Conservation (phyloP, 257 asterid species). For the Solanum pinnatisectum region DNA sequence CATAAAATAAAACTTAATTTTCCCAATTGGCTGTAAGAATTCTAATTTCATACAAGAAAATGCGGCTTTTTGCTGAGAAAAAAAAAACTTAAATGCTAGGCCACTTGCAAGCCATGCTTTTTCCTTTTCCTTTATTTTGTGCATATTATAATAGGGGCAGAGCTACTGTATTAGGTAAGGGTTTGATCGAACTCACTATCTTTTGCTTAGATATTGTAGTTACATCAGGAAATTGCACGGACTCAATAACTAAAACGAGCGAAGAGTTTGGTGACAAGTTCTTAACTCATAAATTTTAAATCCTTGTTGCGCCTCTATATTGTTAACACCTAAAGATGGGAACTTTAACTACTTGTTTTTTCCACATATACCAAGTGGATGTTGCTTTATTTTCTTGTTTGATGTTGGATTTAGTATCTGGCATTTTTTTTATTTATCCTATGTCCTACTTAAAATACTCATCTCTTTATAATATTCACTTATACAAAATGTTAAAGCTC, state of each 20-base stretch:
- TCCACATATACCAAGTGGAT: not conserved
- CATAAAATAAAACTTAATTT: not conserved
- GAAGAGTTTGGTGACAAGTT: not conserved
- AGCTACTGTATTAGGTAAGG: not conserved
- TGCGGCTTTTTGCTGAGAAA: not conserved
- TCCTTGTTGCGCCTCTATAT: rapidly evolving
- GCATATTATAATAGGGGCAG: not conserved
- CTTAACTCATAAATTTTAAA: not conserved
- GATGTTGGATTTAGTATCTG: not conserved
- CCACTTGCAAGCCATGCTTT: not conserved
- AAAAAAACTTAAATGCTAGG: not conserved
- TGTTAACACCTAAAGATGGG: not conserved
- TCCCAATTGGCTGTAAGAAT: not conserved
- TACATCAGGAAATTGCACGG: not conserved
- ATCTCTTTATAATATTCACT: not conserved
- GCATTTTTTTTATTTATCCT: not conserved
- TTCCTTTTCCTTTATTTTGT: not conserved
- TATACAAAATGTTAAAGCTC: not conserved
- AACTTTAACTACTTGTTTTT: not conserved
- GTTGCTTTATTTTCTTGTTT: not conserved
- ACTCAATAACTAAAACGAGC: not conserved
- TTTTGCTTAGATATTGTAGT: not conserved
- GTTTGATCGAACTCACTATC: not conserved
- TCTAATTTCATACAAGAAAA: not conserved
- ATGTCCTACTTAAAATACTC: not conserved